Evolutionary conservation across 2,329 filamentous ascomycete species (phyloP), one percentile per base, ranked within the genome.

Genomic region (Cordyceps pruinosa): DNA sequence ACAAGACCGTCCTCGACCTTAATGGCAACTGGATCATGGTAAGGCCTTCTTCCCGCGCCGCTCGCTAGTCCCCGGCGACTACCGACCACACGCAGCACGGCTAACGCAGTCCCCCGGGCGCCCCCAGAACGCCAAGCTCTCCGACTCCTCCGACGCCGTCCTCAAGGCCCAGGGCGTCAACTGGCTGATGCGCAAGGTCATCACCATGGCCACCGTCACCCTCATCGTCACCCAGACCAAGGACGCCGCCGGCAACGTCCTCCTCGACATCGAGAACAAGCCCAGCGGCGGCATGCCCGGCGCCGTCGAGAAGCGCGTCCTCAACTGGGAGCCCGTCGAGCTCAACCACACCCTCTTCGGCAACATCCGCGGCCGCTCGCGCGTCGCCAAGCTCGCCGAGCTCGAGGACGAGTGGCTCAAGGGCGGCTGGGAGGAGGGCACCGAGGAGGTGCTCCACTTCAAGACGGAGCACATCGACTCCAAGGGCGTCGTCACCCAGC

Each of bases 121-220:
- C 15, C 25, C 41, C 42, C 28, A 58, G 56, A 58, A 58, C 41
- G 42, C 48, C 48, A 52, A 51, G 26, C 21, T 62, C 26, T 62
- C 61, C 25, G 61, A 60, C 44, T 58, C 59, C 37, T 60, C 59
- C 6, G 61, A 62, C 37, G 56, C 52, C 28, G 54, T 62, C 17
- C 61, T 62, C 41, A 61, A 59, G 56, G 55, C 58, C 28, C 61
- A 62, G 54, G 60, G 60, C 25, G 60, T 62, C 53, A 61, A 59
- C 58, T 62, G 61, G 61, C 41, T 62, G 52, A 61, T 59, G 56
- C 61, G 61, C 60, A 62, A 62, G 56, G 61, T 61, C 52, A 60
- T 62, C 56, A 56, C 58, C 54, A 53, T 58, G 44, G 58, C 56
- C 49, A 59, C 52, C 41, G 44, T 62, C 12, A 59, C 60, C 41